Evolutionary conservation across 768 basidiomycete genomes (phyloP), one percentile per base, ranked within the genome.

Genomic region (Mycena amicta): DNA sequence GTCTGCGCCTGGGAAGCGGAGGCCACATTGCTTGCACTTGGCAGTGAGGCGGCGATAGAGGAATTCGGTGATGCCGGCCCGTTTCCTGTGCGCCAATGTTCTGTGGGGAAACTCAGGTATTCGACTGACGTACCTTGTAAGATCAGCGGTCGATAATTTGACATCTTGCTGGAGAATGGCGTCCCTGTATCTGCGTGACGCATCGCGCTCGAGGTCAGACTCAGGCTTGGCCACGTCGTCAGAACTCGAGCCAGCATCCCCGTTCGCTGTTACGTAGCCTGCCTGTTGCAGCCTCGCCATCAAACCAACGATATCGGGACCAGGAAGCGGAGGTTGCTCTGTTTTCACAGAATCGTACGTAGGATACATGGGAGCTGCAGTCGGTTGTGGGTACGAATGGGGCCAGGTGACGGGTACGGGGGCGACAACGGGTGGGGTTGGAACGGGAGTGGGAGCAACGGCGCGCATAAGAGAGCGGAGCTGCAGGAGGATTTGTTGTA

Each of bases 1-100:
- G 26, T 75, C 69, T 28, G 83, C 85, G 65, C 92, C 91, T 49
- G 89, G 77, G 72, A 95, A 96, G 43, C 96, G 88, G 53, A 92
- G 75, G 18, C 90, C 92, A 76, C 96, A 99, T 68, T 98, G 95
- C 74, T 89, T 93, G 80, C 96, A 99, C 74, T 94, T 90, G 30
- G 84, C 77, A 23, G 88, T 81, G 33, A 95, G 80, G 56, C 85
- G 85, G 55, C 85, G 81, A 67, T 93, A 94, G 60, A 96, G 72
- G 56, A 93, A 79, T 30, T 86, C 77, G 52, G 82, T 75, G 53
- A 91, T 80, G 23, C 78, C 75, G 2, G 90, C 82, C 20, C 83
- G 84, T 62, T 79, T 78, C 70, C 88, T 90, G 61, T 22, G 53
- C 37, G 20, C 49, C 65, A 4, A 70, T 45, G 43, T 46, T 22